phyloP scores from a whole-genome alignment of 2,329 filamentous ascomycete genomes.

The Botrytis paeoniae region DNA sequence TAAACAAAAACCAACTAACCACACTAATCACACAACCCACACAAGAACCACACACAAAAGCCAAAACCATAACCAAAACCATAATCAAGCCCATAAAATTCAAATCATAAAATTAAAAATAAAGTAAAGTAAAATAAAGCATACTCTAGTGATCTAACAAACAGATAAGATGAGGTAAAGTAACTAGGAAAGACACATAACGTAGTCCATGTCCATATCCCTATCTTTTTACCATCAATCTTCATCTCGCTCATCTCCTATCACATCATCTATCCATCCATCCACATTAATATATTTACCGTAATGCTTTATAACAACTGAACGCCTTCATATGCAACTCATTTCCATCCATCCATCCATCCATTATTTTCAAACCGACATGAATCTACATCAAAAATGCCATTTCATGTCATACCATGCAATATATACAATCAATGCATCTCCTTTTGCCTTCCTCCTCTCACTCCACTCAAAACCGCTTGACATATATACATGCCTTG shows the following conservation, averaged over 20 bases:
- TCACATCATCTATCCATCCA: background rate
- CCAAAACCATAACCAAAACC: too few species aligned
- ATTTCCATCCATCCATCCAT: background rate
- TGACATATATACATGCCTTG: too few species aligned
- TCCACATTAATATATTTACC: background rate
- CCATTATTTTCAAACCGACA: background rate
- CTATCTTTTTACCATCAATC: background rate
- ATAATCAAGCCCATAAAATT: too few species aligned
- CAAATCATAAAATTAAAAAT: background rate
- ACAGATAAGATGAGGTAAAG: background rate
- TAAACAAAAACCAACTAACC: too few species aligned
- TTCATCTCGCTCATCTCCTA: background rate
- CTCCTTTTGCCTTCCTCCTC: background rate
- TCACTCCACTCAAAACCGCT: background rate
- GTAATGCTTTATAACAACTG: background rate
- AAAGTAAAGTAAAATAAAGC: background rate
- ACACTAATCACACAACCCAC: too few species aligned
- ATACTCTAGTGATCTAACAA: background rate
- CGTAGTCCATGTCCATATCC: background rate
- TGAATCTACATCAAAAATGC: background rate
- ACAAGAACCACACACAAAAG: too few species aligned
- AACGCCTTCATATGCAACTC: conserved; percentile 9
- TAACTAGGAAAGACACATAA: background rate
- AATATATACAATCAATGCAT: background rate
- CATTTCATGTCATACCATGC: background rate